Conservation (phyloP, 2,329 filamentous ascomycete genomes). For the Xylaria sp. region DNA sequence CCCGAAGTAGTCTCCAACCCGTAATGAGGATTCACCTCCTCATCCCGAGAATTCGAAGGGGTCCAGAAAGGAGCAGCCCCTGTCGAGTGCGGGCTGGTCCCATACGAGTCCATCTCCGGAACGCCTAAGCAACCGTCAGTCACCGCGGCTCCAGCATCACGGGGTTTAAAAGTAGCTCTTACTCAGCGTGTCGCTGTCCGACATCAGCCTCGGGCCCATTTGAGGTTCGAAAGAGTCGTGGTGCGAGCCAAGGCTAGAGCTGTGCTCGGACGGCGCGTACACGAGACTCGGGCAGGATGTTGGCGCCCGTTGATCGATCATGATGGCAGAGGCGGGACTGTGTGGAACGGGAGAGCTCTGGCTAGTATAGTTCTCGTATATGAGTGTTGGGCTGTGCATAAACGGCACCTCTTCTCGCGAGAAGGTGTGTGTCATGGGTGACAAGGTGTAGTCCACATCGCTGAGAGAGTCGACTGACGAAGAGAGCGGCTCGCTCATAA, state of each 20-base stretch:
- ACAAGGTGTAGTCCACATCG: conserved; percentile 69
- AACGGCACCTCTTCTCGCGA: conserved; percentile 66
- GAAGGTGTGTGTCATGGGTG: conserved; percentile 65
- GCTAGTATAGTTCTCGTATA: conserved; percentile 67
- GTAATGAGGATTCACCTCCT: conserved; percentile 55
- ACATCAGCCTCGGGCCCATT: conserved; percentile 63
- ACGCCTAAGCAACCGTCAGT: conserved; percentile 57
- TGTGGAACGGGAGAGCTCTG: conserved; percentile 66
- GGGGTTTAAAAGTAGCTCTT: conserved; percentile 53
- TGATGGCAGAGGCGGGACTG: conserved; percentile 65
- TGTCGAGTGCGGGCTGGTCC: conserved; percentile 61
- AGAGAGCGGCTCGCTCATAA: conserved; percentile 62
- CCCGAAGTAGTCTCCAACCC: conserved; percentile 57
- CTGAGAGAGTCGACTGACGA: conserved; percentile 69
- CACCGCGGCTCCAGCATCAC: conserved; percentile 39
- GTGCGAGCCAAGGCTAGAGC: conserved; percentile 70
- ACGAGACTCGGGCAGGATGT: conserved; percentile 71
- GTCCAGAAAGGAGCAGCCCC: conserved; percentile 59
- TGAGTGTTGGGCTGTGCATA: conserved; percentile 64
- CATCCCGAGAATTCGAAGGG: conserved; percentile 57
- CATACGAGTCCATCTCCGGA: conserved; percentile 64
- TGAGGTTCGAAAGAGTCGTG: conserved; percentile 68
- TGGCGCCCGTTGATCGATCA: conserved; percentile 67
- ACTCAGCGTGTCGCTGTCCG: conserved; percentile 68
- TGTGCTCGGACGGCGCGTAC: conserved; percentile 69